A percentile compares a stretch with the other conserved stretches of the same genome.
Evolutionary conservation across 2,329 filamentous ascomycete species (phyloP).

Genomic region (Fonsecaea pedrosoi): DNA sequence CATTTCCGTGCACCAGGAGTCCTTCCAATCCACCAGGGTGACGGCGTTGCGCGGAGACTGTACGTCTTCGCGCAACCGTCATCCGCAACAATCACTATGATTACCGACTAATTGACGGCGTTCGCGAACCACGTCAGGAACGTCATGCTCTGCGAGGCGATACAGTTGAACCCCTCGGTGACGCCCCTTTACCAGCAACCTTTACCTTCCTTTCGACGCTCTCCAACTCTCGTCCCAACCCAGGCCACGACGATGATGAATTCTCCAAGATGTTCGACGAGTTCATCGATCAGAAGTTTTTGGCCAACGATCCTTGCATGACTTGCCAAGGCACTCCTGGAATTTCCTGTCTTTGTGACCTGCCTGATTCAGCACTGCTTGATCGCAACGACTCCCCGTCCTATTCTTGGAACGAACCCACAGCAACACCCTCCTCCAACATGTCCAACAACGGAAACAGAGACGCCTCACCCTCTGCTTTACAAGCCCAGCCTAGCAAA

Average conservation of each 20-base stretch:
- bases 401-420: background rate
- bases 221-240: background rate
- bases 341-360: conserved; percentile 4
- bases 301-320: background rate
- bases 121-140: background rate
- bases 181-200: background rate
- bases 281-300: background rate
- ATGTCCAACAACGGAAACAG: background rate
- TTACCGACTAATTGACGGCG: background rate
- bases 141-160: background rate
- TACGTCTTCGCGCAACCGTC: background rate
- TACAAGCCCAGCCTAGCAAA: background rate
- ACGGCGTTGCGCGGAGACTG: background rate
- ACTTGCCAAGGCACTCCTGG: background rate
- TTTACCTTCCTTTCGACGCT: background rate
- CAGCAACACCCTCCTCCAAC: background rate
- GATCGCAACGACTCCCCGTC: background rate
- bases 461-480: background rate
- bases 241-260: background rate
- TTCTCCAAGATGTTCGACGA: background rate
- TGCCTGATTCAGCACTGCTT: background rate
- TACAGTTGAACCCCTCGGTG: background rate
- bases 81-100: background rate
- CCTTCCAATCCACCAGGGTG: background rate
- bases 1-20: background rate